Percentiles rank a stretch among this genome's conserved stretches.
Conservation (phyloP, 805 yeast species). For the Metschnikowia noctiluminum region DNA sequence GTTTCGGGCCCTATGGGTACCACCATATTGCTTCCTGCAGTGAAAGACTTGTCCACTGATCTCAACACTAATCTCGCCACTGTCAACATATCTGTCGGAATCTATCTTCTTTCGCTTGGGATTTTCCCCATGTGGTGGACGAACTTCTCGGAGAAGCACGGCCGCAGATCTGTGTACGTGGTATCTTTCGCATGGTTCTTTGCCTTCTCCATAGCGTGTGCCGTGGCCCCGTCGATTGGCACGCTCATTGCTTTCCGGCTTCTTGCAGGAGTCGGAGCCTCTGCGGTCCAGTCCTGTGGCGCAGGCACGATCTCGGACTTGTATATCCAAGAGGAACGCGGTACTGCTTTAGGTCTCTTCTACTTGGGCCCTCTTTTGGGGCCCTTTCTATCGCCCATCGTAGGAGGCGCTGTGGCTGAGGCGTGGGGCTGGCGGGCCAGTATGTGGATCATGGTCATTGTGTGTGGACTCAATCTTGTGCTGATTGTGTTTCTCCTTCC, state of each 20-base stretch:
- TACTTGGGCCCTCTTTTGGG: conserved; percentile 81
- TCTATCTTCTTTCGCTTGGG: conserved; percentile 71
- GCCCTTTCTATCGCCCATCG: conserved; percentile 73
- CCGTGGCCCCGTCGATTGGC: conserved; percentile 58
- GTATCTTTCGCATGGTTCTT: conserved; percentile 60
- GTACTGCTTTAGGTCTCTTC: conserved; percentile 73
- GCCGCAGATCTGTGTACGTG: conserved; percentile 71
- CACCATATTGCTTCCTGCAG: conserved; percentile 77
- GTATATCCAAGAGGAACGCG: conserved; percentile 63
- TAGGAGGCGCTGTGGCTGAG: conserved; percentile 69
- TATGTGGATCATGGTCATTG: conserved; percentile 75
- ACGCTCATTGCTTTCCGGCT: conserved; percentile 66
- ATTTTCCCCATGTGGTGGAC: conserved; percentile 91
- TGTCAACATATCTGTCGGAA: conserved; percentile 78
- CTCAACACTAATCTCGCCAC: conserved; percentile 54
- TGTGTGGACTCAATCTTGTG: conserved; percentile 53
- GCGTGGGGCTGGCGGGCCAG: conserved; percentile 88
- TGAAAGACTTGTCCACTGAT: conserved; percentile 52
- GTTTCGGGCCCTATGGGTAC: conserved; percentile 89
- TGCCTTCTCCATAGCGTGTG: conserved; percentile 70
- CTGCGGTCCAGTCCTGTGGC: conserved; percentile 81
- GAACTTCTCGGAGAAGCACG: conserved; percentile 67
- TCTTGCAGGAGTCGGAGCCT: conserved; percentile 78
- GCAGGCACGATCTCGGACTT: conserved; percentile 85
- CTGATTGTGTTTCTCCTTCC: conserved; percentile 61